Percentiles rank a stretch among this genome's conserved stretches.
These are phyloP conservation scores for Neotropicomus parvogracilis DNA, from an alignment of 1,284 basidiomycete genomes.

Conservation along the genomic window DNA sequence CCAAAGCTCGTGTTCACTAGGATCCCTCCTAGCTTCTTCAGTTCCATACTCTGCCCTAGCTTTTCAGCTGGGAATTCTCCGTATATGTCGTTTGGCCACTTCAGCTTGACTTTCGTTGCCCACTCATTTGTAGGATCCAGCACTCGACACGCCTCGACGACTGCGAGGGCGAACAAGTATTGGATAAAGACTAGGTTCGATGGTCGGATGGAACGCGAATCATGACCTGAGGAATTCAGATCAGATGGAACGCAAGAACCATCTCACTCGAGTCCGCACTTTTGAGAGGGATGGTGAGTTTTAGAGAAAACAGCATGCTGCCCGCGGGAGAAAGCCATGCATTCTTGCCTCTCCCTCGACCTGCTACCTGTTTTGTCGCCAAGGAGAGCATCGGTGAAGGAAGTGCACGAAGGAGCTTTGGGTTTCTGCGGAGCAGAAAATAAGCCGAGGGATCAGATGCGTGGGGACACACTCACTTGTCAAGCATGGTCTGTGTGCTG, in stretches of 20 bases:
- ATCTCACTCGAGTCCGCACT: conserved; percentile 9
- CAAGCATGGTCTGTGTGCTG: conserved; percentile 93
- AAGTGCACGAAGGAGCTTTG: conserved; percentile 62
- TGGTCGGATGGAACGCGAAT: conserved; percentile 44
- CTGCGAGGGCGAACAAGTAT: conserved; percentile 87
- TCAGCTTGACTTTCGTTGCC: conserved; percentile 70
- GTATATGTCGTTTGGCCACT: conserved; percentile 99
- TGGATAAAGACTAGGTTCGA: conserved; percentile 90
- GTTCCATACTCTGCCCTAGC: conserved; percentile 34
- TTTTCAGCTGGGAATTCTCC: conserved; percentile 52
- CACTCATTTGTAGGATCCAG: conserved; percentile 42
- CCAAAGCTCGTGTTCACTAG: conserved; percentile 87
- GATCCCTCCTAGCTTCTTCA: conserved; percentile 84
- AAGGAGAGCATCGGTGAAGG: conserved; percentile 79
- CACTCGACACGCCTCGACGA: conserved; percentile 76
- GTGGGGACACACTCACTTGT: conserved; percentile 59
- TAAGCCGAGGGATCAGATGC: not conserved
- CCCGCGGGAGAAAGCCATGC: conserved; percentile 92
- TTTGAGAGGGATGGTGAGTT: conserved; percentile 58
- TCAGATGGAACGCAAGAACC: not conserved
- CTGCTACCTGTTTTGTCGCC: conserved; percentile 85
- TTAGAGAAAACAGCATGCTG: conserved; percentile 84
- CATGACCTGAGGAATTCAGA: not conserved
- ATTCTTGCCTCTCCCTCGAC: conserved; percentile 87
- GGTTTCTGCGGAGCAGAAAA: conserved; percentile 57